Conservation (phyloP, 345 rosid species). For the Firmiana major region DNA sequence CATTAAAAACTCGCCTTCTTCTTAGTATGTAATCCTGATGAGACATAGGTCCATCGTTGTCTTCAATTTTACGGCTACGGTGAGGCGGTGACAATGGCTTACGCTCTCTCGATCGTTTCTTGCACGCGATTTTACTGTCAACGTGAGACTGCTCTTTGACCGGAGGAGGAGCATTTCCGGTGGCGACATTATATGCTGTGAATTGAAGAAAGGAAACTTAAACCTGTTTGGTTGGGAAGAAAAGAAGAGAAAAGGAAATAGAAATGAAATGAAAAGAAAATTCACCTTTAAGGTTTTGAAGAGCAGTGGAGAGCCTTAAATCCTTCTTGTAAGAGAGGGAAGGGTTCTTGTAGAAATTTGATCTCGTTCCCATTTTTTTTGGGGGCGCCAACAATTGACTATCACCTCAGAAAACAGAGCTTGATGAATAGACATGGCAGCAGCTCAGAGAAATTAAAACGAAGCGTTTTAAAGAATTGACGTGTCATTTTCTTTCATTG, state of each 20-base stretch:
- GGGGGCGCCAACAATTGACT: too few relatives aligned
- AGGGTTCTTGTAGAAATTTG: constrained; percentile 65
- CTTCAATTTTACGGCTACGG: constrained; percentile 19
- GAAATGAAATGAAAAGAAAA: background rate
- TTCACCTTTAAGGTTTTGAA: constrained; percentile 59
- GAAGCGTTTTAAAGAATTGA: background rate
- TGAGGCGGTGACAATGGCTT: constrained; percentile 20
- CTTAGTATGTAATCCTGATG: constrained; percentile 55
- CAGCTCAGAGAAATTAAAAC: background rate
- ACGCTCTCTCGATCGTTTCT: constrained; percentile 32
- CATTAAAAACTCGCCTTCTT: constrained; percentile 34
- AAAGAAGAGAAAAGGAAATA: background rate
- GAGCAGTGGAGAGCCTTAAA: constrained; percentile 53
- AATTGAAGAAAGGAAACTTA: background rate
- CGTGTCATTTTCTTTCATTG: too few relatives aligned
- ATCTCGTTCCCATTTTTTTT: constrained; percentile 43
- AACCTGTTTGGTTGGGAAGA: background rate
- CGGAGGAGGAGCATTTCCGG: constrained; percentile 44
- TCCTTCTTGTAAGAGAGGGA: constrained; percentile 57
- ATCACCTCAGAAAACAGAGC: background rate
- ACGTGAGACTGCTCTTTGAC: constrained; percentile 18
- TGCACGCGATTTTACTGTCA: constrained; percentile 14
- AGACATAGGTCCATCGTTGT: constrained; percentile 49
- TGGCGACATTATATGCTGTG: constrained; percentile 53
- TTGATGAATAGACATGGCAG: background rate